Conservation (phyloP, 2,329 filamentous ascomycete species). For the Ophiostoma triangulosporum region DNA sequence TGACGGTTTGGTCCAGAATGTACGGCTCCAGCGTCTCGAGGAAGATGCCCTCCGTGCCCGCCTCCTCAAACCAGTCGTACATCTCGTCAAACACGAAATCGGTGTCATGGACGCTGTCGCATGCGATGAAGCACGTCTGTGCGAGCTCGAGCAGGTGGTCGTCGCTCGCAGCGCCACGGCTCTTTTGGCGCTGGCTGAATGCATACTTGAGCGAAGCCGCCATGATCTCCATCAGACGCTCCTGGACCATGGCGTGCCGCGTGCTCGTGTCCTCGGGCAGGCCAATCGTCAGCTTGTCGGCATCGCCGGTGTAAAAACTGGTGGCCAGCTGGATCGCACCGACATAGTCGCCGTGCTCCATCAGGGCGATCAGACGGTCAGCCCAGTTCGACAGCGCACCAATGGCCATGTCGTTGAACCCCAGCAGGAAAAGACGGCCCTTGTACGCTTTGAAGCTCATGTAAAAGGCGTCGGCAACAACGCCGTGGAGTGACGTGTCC, state of each 20-base stretch:
- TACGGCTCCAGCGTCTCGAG: conserved; percentile 80
- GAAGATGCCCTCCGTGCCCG: conserved; percentile 59
- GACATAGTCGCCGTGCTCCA: conserved; percentile 95
- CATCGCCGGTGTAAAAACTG: conserved; percentile 78
- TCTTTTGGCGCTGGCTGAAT: conserved; percentile 52
- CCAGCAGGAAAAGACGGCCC: conserved; percentile 77
- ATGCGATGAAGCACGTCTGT: conserved; percentile 71
- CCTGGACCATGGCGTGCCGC: conserved; percentile 69
- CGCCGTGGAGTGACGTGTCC: conserved; percentile 81
- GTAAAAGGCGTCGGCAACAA: conserved; percentile 92
- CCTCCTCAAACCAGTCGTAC: conserved; percentile 80
- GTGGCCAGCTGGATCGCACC: conserved; percentile 82
- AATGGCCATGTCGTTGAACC: conserved; percentile 86
- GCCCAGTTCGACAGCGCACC: conserved; percentile 95
- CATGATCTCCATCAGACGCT: conserved; percentile 89
- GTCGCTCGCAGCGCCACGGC: conserved; percentile 30
- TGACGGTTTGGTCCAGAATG: conserved; percentile 66
- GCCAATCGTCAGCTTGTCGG: conserved; percentile 90
- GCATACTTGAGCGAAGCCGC: conserved; percentile 81
- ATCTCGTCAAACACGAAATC: conserved; percentile 86
- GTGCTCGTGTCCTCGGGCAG: conserved; percentile 69
- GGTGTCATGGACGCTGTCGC: conserved; percentile 59
- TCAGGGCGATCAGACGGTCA: conserved; percentile 79
- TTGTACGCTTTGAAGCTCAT: conserved; percentile 98
- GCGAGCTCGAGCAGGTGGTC: conserved; percentile 63